Evolutionary conservation across 192 early-diverging fungal genomes (phyloP).

Genomic region (Mortierella hygrophila): DNA sequence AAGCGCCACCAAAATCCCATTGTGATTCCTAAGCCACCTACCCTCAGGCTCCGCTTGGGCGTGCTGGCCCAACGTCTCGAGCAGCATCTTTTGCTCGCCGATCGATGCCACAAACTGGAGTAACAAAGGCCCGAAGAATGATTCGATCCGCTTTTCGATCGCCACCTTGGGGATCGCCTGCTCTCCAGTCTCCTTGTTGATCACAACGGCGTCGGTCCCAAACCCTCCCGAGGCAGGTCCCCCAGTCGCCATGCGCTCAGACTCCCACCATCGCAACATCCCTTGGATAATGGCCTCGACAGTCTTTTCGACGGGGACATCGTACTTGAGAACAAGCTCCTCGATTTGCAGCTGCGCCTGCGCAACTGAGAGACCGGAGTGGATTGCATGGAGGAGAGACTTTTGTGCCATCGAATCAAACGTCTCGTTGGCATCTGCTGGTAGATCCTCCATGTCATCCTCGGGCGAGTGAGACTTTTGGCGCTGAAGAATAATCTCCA

Average conservation of each 20-base stretch:
- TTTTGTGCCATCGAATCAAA: constrained; percentile 56
- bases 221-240: constrained; percentile 26
- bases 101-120: constrained; percentile 53
- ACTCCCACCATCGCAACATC: constrained; percentile 40
- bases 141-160: constrained; percentile 47
- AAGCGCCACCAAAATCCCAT: constrained; percentile 53
- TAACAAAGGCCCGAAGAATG: constrained; percentile 59
- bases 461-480: constrained; percentile 25
- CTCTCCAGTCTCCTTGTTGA: constrained; percentile 35
- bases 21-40: constrained; percentile 50
- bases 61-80: constrained; percentile 34
- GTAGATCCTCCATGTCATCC: constrained; percentile 28
- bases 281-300: constrained; percentile 42
- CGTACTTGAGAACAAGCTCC: constrained; percentile 61
- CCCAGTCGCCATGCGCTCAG: constrained; percentile 26
- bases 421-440: constrained; percentile 35
- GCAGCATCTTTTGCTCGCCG: constrained; percentile 42
- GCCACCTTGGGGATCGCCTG: constrained; percentile 11
- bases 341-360: constrained; percentile 60
- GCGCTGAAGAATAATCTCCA: constrained; percentile 43
- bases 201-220: constrained; percentile 2
- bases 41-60: background rate
- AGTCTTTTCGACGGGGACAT: constrained; percentile 36
- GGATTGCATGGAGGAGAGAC: constrained; percentile 51
- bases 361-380: constrained; percentile 55